Conservation (phyloP, 148 eudicot species). For the Rhododendron kiyosumense region DNA sequence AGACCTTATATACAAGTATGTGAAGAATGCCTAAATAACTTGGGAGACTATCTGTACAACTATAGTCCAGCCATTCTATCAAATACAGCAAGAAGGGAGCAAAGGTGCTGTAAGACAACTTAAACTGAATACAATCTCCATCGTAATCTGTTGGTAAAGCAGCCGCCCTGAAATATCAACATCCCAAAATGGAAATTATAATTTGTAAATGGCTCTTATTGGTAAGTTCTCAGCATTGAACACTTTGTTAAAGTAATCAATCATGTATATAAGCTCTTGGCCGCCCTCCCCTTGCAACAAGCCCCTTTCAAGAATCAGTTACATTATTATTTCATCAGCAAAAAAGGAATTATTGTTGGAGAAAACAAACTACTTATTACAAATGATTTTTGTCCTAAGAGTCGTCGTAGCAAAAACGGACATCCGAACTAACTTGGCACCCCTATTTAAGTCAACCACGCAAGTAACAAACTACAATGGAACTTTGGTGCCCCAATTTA, state of each 20-base stretch:
- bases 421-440: background rate
- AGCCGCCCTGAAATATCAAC: constrained; percentile 58
- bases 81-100: constrained; percentile 67
- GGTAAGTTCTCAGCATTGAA: background rate
- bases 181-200: background rate
- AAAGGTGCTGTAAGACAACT: constrained; percentile 64
- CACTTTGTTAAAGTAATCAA: background rate
- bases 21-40: constrained; percentile 70
- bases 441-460: background rate
- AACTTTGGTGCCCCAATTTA: background rate
- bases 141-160: constrained; percentile 58
- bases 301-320: background rate
- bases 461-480: background rate
- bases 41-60: constrained; percentile 61
- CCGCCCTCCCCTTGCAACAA: background rate
- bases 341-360: background rate
- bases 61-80: constrained; percentile 85
- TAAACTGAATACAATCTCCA: constrained; percentile 77
- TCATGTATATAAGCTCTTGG: background rate
- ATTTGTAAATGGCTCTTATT: background rate
- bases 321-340: background rate
- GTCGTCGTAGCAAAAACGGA: background rate
- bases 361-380: background rate
- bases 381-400: background rate
- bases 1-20: constrained; percentile 46